These are phyloP conservation scores for Sphagnum contortum DNA, from an alignment of 225 moss, liverwort and hornwort genomes.

Conservation along the genomic window DNA sequence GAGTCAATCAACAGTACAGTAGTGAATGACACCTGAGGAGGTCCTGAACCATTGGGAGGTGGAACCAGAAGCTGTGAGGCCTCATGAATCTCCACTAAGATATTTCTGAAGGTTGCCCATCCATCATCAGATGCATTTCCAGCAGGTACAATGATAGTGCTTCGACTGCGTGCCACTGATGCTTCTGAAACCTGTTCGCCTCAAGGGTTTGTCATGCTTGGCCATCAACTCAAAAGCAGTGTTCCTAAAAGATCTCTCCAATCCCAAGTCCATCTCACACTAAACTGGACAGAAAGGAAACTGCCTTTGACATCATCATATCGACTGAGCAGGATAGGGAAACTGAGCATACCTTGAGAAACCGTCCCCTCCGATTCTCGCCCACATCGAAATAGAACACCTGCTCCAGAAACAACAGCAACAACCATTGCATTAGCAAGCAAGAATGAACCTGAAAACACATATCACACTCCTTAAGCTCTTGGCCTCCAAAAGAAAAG, in stretches of 20 bases:
- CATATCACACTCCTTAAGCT: no score
- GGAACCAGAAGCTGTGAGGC: conserved; percentile 39
- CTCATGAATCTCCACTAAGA: conserved; percentile 49
- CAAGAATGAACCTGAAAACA: no score
- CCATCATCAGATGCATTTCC: conserved; percentile 49
- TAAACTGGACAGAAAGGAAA: no score
- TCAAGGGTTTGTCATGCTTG: background rate
- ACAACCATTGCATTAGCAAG: no score
- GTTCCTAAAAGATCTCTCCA: no score
- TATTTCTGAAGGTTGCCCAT: conserved; percentile 52
- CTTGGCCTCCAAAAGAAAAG: no score
- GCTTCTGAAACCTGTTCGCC: conserved; percentile 41
- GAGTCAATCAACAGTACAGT: background rate
- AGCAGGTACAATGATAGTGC: conserved; percentile 56
- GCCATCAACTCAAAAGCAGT: background rate
- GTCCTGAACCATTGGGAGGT: conserved; percentile 23
- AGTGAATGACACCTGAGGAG: conserved; percentile 30
- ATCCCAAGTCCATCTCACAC: no score
- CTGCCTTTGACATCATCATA: no score
- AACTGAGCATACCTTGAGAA: conserved; percentile 33
- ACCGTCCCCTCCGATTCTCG: conserved; percentile 52
- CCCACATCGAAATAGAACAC: conserved; percentile 61
- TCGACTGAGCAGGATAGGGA: background rate
- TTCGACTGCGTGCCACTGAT: conserved; percentile 61
- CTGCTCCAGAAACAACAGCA: conserved; percentile 7